Percentiles rank a stretch among this genome's conserved stretches.
Evolutionary conservation across 768 basidiomycete genomes (phyloP).

Genomic region (Tubosaeta brunneosetosa): DNA sequence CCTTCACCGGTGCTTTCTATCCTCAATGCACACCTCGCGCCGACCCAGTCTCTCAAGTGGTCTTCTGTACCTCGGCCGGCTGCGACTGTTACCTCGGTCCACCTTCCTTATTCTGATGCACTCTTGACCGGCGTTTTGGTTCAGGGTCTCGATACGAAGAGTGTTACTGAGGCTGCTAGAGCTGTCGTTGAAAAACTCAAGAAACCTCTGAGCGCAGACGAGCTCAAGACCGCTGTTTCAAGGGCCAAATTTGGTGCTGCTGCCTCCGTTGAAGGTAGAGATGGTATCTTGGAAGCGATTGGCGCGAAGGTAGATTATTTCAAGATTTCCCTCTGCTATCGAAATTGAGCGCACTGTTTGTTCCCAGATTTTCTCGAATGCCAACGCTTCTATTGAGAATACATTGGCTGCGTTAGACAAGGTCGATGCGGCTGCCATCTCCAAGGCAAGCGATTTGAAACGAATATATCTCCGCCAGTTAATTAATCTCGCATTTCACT

Average conservation of each 20-base stretch:
- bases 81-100: slow-evolving; percentile 65
- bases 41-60: slow-evolving; percentile 85
- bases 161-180: slow-evolving; percentile 64
- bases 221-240: slow-evolving; percentile 73
- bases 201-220: slow-evolving; percentile 56
- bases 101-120: slow-evolving; percentile 90
- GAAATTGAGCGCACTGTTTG: not conserved
- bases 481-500: not conserved
- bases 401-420: slow-evolving; percentile 68
- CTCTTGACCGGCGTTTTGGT: slow-evolving; percentile 80
- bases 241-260: slow-evolving; percentile 89
- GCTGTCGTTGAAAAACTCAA: slow-evolving; percentile 65
- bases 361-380: slow-evolving; percentile 57
- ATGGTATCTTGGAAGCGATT: slow-evolving; percentile 57
- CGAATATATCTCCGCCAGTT: not conserved
- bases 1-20: slow-evolving; percentile 70
- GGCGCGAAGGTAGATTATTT: slow-evolving; percentile 55
- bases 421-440: slow-evolving; percentile 59
- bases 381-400: slow-evolving; percentile 51
- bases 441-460: slow-evolving; percentile 47
- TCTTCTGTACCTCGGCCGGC: slow-evolving; percentile 53
- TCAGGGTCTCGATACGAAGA: slow-evolving; percentile 58
- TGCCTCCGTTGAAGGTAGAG: slow-evolving; percentile 59
- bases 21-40: slow-evolving; percentile 76
- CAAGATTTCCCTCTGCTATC: slow-evolving; percentile 1